phyloP scores from a whole-genome alignment of 805 yeast species.

The Myxozyma udenii region DNA sequence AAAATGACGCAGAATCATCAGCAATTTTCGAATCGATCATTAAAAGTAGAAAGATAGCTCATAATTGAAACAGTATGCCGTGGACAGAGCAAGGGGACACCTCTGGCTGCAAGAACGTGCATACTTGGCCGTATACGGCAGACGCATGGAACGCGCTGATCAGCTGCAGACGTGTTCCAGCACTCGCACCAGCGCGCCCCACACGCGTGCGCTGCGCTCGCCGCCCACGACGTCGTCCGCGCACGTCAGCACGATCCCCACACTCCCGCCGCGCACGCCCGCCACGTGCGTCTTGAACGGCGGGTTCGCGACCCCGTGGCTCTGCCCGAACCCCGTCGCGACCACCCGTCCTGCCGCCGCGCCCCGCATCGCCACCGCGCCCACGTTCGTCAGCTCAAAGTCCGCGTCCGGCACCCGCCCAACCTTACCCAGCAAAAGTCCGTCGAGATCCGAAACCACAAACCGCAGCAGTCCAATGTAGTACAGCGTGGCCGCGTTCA shows the following conservation, averaged over 20 bases:
- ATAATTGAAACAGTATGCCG: background rate
- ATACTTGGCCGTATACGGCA: background rate
- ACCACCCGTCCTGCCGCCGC: background rate
- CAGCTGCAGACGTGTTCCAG: background rate
- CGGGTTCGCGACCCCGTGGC: constrained; percentile 5
- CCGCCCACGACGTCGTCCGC: constrained; percentile 12
- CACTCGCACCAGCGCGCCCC: background rate
- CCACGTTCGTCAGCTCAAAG: constrained; percentile 12
- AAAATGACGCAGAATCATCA: background rate
- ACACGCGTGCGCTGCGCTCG: constrained; percentile 4
- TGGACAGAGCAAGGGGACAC: no score
- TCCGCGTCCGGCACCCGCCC: background rate
- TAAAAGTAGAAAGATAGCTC: no score
- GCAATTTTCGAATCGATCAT: background rate
- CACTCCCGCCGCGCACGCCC: constrained; percentile 8
- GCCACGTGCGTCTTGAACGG: constrained; percentile 3
- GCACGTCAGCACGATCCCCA: constrained; percentile 2
- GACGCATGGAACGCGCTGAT: no score
- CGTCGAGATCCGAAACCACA: background rate
- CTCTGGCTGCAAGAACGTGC: background rate
- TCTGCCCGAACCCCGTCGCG: constrained; percentile 7
- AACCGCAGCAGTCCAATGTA: background rate
- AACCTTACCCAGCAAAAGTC: background rate
- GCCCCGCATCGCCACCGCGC: constrained; percentile 4
- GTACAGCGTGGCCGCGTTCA: background rate